Evolutionary conservation across 371 early-diverging fungal species (phyloP).

Genomic region (Phascolomyces articulosus): DNA sequence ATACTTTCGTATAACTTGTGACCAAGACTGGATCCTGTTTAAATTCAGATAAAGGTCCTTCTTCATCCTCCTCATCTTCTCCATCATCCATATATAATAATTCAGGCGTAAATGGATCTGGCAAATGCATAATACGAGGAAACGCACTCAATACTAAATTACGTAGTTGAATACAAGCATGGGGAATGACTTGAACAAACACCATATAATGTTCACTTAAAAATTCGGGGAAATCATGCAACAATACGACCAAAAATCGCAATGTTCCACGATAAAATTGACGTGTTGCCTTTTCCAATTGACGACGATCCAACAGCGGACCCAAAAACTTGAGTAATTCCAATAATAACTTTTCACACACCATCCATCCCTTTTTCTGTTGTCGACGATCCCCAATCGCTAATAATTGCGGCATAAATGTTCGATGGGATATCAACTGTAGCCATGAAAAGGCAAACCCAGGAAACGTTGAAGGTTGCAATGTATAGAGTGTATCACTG

Average conservation of each 20-base stretch:
- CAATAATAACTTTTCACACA: conserved; percentile 81
- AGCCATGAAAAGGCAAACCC: conserved; percentile 97
- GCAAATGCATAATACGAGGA: conserved; percentile 91
- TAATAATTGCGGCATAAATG: conserved; percentile 83
- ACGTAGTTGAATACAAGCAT: conserved; percentile 90
- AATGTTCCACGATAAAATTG: conserved; percentile 89
- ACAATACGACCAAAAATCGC: conserved; percentile 84
- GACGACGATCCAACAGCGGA: conserved; percentile 73
- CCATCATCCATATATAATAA: conserved; percentile 81
- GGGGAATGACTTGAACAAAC: conserved; percentile 90
- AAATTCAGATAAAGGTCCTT: conserved; percentile 74
- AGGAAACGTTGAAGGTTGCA: conserved; percentile 87
- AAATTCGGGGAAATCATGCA: conserved; percentile 98
- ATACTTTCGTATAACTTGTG: conserved; percentile 17
- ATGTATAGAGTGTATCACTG: conserved; percentile 81
- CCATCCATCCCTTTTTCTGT: conserved; percentile 72
- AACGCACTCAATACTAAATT: conserved; percentile 94
- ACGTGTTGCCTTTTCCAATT: conserved; percentile 66
- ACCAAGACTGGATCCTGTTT: conserved; percentile 37
- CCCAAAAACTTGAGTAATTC: conserved; percentile 82
- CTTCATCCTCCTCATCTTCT: not conserved
- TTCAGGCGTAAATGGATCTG: conserved; percentile 96
- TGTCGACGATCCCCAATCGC: conserved; percentile 31
- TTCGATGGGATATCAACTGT: conserved; percentile 88
- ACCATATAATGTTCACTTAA: conserved; percentile 88